A percentile compares a stretch with the other conserved stretches of the same genome.
phyloP scores from a whole-genome alignment of 2,329 filamentous ascomycete genomes.

The Clarireedia monteithiana region DNA sequence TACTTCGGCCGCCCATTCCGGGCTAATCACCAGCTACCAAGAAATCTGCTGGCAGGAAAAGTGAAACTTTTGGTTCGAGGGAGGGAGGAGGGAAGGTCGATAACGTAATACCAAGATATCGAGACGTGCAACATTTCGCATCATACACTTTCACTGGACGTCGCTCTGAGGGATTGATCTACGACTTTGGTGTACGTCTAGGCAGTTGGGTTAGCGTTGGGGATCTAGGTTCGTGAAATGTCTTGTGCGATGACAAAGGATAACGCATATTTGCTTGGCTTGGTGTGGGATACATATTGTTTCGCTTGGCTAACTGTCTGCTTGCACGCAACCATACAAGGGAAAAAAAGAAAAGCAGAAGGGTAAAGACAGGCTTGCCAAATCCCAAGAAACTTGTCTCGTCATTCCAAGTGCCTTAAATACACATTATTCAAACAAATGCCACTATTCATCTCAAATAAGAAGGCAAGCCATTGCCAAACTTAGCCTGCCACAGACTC shows the following conservation, averaged over 20 bases:
- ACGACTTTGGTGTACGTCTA: background rate
- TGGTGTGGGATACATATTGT: background rate
- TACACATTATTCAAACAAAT: background rate
- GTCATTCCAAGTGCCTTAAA: background rate
- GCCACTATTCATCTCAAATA: conserved; percentile 3
- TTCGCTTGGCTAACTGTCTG: background rate
- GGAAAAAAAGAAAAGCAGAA: background rate
- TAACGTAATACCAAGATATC: conserved; percentile 8
- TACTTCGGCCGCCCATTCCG: background rate
- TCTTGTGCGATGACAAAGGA: background rate
- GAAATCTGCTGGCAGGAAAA: background rate
- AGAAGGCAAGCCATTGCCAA: conserved; percentile 5
- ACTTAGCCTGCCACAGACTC: background rate
- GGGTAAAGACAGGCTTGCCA: background rate
- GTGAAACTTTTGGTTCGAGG: background rate
- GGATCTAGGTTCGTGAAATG: background rate
- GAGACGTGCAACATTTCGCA: conserved; percentile 2
- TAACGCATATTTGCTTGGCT: background rate
- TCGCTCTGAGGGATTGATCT: too few species aligned
- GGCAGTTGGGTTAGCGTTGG: background rate
- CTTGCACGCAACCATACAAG: background rate
- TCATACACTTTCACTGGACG: background rate
- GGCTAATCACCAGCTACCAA: background rate
- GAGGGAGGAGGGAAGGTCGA: background rate
- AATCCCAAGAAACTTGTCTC: background rate